Conservation (phyloP, 139 green algal species). For the Tetraselmis striata region DNA sequence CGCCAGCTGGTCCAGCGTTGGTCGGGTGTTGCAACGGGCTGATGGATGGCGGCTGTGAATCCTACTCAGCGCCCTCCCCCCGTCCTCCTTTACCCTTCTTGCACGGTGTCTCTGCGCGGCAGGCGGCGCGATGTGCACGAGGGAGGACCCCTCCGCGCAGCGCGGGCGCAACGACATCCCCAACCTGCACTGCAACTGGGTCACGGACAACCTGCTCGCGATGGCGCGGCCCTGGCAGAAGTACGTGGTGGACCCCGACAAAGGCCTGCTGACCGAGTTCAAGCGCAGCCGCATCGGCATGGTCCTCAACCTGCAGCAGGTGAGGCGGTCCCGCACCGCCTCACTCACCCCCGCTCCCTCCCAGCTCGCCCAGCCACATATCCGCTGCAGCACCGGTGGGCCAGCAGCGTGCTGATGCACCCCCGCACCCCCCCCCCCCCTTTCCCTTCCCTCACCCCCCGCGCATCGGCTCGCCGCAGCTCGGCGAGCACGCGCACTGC, state of each 20-base stretch:
- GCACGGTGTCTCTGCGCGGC: too few relatives aligned
- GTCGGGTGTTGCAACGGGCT: too few relatives aligned
- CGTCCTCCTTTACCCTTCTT: too few relatives aligned
- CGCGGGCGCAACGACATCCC: conserved; percentile 34
- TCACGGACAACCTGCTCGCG: conserved; percentile 48
- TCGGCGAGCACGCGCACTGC: conserved; percentile 62
- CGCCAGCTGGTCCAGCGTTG: too few relatives aligned
- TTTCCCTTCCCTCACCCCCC: not conserved
- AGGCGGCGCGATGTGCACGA: conserved; percentile 35
- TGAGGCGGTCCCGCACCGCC: not conserved
- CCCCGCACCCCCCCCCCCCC: too few relatives aligned
- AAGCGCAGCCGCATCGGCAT: conserved; percentile 39
- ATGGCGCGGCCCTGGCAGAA: conserved; percentile 62
- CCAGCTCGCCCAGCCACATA: too few relatives aligned
- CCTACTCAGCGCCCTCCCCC: too few relatives aligned
- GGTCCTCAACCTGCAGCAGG: conserved; percentile 68
- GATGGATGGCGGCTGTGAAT: too few relatives aligned
- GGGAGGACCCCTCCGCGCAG: conserved; percentile 42
- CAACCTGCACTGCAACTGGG: conserved; percentile 63
- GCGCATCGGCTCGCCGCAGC: conserved; percentile 14
- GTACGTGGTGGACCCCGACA: conserved; percentile 24
- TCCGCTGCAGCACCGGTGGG: too few relatives aligned
- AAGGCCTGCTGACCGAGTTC: conserved; percentile 37
- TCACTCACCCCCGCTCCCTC: not conserved
- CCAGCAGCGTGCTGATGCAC: too few relatives aligned